Conservation (phyloP, 2,329 filamentous ascomycete genomes). For the Exophiala calicioides region DNA sequence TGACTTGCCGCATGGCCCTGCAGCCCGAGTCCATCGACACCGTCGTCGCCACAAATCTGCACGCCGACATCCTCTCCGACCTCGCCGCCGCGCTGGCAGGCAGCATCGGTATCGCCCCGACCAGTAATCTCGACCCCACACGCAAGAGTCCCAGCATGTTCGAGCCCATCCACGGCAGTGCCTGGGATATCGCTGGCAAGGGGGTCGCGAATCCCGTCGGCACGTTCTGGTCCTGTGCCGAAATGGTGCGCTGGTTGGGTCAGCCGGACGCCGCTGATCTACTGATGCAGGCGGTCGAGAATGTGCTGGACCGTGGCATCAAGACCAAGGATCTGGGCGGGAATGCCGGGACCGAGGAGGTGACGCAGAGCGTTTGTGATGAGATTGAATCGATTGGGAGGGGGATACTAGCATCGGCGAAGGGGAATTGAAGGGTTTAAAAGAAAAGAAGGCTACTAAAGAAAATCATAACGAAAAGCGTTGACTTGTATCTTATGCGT, state of each 20-base stretch:
- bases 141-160: constrained; percentile 63
- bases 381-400: constrained; percentile 23
- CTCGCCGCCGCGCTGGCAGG: constrained; percentile 69
- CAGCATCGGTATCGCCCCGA: constrained; percentile 71
- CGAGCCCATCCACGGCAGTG: constrained; percentile 72
- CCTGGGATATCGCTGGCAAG: constrained; percentile 95
- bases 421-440: not conserved
- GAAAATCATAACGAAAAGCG: too few relatives aligned
- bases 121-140: constrained; percentile 67
- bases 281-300: constrained; percentile 62
- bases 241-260: constrained; percentile 68
- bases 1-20: constrained; percentile 66
- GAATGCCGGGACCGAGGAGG: constrained; percentile 56
- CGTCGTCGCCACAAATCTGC: constrained; percentile 61
- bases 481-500: too few relatives aligned
- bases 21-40: constrained; percentile 62
- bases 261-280: constrained; percentile 57
- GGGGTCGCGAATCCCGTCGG: constrained; percentile 86
- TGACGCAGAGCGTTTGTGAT: constrained; percentile 57
- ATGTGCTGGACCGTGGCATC: constrained; percentile 57
- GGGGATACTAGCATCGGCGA: not conserved
- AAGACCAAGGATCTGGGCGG: constrained; percentile 64
- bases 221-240: constrained; percentile 69
- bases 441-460: not conserved
- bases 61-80: constrained; percentile 70